A percentile compares a stretch with the other conserved stretches of the same genome.
Conservation (phyloP, 2,329 filamentous ascomycete genomes). For the Fusarium sp. region DNA sequence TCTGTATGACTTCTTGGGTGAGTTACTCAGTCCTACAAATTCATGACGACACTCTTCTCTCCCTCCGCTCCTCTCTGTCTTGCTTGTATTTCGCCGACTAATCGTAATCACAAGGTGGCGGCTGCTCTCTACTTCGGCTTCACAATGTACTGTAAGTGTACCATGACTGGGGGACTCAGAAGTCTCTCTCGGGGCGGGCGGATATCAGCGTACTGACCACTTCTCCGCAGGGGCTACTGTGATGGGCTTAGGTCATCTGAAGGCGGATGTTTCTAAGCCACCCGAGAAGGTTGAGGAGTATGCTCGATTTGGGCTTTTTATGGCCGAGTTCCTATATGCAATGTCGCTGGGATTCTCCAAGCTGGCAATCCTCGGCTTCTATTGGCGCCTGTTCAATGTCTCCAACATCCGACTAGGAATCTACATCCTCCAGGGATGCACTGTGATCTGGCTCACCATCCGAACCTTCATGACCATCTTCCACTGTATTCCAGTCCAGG, state of each 20-base stretch:
- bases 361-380: slow-evolving; percentile 29
- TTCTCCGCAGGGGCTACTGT: slow-evolving; percentile 12
- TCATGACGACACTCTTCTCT: neutral
- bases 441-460: slow-evolving; percentile 32
- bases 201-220: slow-evolving; percentile 2
- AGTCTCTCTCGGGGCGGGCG: too few relatives aligned
- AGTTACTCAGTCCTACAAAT: neutral
- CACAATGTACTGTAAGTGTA: slow-evolving; percentile 24
- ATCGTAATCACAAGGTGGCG: neutral
- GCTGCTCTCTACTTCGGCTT: slow-evolving; percentile 29
- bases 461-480: slow-evolving; percentile 36
- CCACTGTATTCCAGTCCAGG: slow-evolving; percentile 25
- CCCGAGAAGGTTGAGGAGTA: slow-evolving; percentile 22
- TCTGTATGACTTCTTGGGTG: slow-evolving; percentile 25
- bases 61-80: neutral
- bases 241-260: slow-evolving; percentile 25
- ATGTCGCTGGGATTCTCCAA: slow-evolving; percentile 32
- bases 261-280: slow-evolving; percentile 17
- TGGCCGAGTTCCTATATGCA: slow-evolving; percentile 28
- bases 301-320: slow-evolving; percentile 26
- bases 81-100: neutral
- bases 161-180: neutral
- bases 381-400: slow-evolving; percentile 31
- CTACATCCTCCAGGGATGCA: slow-evolving; percentile 25
- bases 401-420: slow-evolving; percentile 28